Conservation (phyloP, 192 early-diverging fungal genomes). For the Gryganskiella cystojenkinii region DNA sequence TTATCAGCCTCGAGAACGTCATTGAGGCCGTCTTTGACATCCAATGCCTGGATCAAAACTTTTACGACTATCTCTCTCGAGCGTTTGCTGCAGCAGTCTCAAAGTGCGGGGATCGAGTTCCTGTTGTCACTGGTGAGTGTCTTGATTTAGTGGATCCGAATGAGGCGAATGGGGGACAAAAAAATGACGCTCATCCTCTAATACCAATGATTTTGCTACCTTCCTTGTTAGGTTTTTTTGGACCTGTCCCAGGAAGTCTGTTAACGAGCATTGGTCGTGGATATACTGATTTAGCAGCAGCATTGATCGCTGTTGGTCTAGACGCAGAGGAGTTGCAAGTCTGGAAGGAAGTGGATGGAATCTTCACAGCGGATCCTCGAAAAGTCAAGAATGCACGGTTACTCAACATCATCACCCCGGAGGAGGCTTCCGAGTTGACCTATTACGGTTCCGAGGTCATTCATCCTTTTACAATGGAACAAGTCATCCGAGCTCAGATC, state of each 20-base stretch:
- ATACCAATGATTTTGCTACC: not conserved
- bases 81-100: constrained; percentile 69
- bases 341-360: constrained; percentile 99
- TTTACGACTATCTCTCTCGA: constrained; percentile 91
- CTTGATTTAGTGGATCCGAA: no score
- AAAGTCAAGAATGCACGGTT: constrained; percentile 89
- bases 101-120: constrained; percentile 73
- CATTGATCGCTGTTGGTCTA: constrained; percentile 91
- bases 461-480: constrained; percentile 99
- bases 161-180: no score
- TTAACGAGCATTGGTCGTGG: constrained; percentile 93
- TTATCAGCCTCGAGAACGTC: constrained; percentile 88
- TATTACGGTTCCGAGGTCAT: constrained; percentile 96
- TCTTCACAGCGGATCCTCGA: constrained; percentile 99
- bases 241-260: constrained; percentile 92
- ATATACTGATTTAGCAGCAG: constrained; percentile 97
- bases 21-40: constrained; percentile 83
- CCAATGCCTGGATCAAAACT: constrained; percentile 84
- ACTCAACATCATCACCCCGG: constrained; percentile 92
- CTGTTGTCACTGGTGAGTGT: constrained; percentile 82
- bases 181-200: no score
- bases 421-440: constrained; percentile 97
- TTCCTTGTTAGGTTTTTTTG: constrained; percentile 82
- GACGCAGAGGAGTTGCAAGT: constrained; percentile 93
- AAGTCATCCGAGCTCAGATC: constrained; percentile 93